Evolutionary conservation across 129 eudicot species (phyloP).

Genomic region (Sambucus nigra): DNA sequence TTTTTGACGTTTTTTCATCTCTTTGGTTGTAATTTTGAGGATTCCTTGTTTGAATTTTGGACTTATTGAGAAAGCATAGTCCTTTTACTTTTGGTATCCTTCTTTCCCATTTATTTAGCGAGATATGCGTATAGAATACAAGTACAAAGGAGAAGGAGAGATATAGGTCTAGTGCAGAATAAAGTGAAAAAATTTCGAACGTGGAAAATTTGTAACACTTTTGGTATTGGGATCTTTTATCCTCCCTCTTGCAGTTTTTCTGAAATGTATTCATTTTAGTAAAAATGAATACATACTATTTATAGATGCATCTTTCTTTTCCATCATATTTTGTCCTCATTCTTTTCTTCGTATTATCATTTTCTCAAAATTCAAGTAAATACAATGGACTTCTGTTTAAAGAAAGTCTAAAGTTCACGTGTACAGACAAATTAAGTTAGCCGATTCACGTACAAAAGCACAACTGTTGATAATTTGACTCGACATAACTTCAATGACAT

Average conservation of each 20-base stretch:
- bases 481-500: conserved; percentile 8
- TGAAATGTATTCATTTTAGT: no score
- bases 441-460: background rate
- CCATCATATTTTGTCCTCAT: no score
- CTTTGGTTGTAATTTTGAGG: no score
- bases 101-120: background rate
- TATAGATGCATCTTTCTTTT: no score
- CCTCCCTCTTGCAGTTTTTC: no score
- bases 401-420: background rate
- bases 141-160: background rate
- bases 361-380: background rate
- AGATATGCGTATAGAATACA: background rate
- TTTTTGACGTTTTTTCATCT: no score
- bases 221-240: background rate
- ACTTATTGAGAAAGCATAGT: no score
- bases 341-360: background rate
- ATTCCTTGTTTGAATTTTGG: no score
- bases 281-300: no score
- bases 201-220: background rate
- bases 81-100: background rate
- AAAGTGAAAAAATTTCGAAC: background rate
- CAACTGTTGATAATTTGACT: background rate
- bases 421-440: background rate
- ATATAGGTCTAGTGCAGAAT: background rate
- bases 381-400: background rate